These are phyloP conservation scores for Nannochloris sp. DNA, from an alignment of 139 green algal genomes.

Conservation along the genomic window DNA sequence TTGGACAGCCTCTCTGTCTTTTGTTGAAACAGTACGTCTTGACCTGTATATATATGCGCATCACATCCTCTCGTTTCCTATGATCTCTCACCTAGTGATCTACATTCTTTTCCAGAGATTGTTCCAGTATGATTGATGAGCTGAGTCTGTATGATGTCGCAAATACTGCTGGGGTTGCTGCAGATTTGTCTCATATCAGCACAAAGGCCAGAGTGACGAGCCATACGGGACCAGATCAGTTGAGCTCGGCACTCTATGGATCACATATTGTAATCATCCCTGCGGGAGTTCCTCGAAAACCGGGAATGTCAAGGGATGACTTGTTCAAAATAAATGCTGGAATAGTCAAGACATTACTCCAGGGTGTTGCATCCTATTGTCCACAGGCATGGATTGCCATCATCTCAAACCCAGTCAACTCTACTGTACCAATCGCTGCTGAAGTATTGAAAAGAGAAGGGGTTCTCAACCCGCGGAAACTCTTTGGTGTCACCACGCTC, in stretches of 20 bases:
- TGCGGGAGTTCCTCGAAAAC: conserved; percentile 88
- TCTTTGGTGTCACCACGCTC: conserved; percentile 94
- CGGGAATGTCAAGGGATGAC: conserved; percentile 98
- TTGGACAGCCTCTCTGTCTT: conserved; percentile 76
- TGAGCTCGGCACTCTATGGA: conserved; percentile 61
- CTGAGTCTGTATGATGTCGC: conserved; percentile 96
- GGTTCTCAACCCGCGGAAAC: conserved; percentile 72
- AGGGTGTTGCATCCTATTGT: conserved; percentile 63
- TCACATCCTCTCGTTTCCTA: no score
- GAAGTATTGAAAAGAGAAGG: conserved; percentile 76
- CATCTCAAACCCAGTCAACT: conserved; percentile 99
- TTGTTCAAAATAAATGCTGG: conserved; percentile 97
- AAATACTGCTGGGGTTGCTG: conserved; percentile 79
- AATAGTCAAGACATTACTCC: conserved; percentile 60
- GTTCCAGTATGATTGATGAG: conserved; percentile 25
- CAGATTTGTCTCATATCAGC: conserved; percentile 91
- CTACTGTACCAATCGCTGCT: conserved; percentile 95
- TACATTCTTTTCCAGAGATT: not conserved
- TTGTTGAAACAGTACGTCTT: conserved; percentile 73
- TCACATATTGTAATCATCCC: conserved; percentile 89
- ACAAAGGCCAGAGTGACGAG: conserved; percentile 68
- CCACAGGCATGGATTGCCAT: conserved; percentile 72
- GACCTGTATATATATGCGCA: no score
- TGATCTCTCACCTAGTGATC: not conserved
- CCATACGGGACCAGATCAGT: conserved; percentile 62